Evolutionary conservation across 2,329 filamentous ascomycete species (phyloP).

Genomic region (Cytospora piceicola): DNA sequence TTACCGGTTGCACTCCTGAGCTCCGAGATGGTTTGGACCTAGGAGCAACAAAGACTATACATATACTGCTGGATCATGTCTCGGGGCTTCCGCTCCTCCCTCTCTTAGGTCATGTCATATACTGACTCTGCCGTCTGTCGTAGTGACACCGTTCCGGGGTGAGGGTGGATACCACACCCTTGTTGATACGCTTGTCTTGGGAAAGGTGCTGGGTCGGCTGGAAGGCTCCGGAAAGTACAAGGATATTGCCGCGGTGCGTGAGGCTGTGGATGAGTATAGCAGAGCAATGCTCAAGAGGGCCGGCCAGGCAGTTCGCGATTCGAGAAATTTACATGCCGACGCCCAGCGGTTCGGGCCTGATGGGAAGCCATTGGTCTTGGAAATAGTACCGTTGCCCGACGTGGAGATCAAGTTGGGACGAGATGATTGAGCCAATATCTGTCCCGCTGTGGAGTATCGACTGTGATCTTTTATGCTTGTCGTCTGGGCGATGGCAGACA

Average conservation of each 20-base stretch:
- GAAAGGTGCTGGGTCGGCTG: neutral
- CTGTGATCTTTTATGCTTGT: too few species aligned
- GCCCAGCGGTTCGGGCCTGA: conserved; percentile 6
- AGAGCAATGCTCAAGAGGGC: neutral
- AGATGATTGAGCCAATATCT: too few species aligned
- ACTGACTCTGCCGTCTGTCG: too few species aligned
- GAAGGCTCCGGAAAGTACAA: neutral
- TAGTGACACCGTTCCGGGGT: conserved; percentile 44
- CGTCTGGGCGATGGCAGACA: too few species aligned
- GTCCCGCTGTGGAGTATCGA: too few species aligned
- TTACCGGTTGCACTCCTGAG: too few species aligned
- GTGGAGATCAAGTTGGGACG: too few species aligned
- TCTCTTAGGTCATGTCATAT: too few species aligned
- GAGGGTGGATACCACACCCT: conserved; percentile 5
- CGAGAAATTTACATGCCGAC: neutral
- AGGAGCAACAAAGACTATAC: too few species aligned
- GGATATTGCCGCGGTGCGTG: neutral
- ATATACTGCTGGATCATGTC: too few species aligned
- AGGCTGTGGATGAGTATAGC: neutral
- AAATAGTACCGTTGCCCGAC: neutral
- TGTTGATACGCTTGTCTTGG: conserved; percentile 9
- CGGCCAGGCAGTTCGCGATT: neutral
- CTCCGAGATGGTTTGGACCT: too few species aligned
- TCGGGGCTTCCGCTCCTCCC: too few species aligned
- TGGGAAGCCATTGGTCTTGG: neutral